These are phyloP conservation scores for Aegilops speltoides DNA, from an alignment of 176 grass and related monocot genomes.

Conservation along the genomic window DNA sequence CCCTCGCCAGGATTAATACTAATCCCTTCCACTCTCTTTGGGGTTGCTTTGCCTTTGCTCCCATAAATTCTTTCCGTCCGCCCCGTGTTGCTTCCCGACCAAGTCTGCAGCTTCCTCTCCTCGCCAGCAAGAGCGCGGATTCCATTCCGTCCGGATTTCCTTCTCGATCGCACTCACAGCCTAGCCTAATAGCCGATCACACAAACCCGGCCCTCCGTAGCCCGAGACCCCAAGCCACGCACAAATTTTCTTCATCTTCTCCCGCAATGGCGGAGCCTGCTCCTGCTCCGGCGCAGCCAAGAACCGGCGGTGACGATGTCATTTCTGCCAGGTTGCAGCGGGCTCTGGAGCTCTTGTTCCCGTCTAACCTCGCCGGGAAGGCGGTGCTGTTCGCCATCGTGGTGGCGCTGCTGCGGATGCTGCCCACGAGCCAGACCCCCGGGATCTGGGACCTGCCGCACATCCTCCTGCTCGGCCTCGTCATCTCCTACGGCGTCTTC, in stretches of 20 bases:
- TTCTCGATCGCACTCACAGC: background rate
- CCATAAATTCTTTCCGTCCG: conserved; percentile 55
- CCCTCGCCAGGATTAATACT: background rate
- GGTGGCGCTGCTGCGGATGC: conserved; percentile 59
- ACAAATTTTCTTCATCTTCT: background rate
- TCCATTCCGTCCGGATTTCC: conserved; percentile 6
- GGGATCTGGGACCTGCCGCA: conserved; percentile 77
- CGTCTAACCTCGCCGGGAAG: conserved; percentile 52
- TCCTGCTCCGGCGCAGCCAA: background rate
- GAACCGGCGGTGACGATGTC: background rate
- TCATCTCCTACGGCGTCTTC: conserved; percentile 77
- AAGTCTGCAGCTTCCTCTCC: conserved; percentile 48
- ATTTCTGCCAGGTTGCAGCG: conserved; percentile 22
- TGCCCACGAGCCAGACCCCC: conserved; percentile 43
- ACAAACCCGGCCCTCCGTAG: conserved; percentile 21
- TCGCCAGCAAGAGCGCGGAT: conserved; percentile 43
- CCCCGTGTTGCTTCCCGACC: conserved; percentile 31
- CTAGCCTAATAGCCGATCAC: background rate
- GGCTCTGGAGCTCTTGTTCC: conserved; percentile 35
- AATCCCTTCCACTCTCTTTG: background rate
- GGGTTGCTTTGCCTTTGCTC: conserved; percentile 17
- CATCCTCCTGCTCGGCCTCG: conserved; percentile 72
- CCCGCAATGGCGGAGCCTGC: conserved; percentile 30
- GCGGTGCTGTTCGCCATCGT: conserved; percentile 54
- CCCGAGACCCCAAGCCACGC: conserved; percentile 4